Base-by-base conservation (phyloP, 176 grass and related monocot genomes). In the Alopecurus myosuroides region DNA sequence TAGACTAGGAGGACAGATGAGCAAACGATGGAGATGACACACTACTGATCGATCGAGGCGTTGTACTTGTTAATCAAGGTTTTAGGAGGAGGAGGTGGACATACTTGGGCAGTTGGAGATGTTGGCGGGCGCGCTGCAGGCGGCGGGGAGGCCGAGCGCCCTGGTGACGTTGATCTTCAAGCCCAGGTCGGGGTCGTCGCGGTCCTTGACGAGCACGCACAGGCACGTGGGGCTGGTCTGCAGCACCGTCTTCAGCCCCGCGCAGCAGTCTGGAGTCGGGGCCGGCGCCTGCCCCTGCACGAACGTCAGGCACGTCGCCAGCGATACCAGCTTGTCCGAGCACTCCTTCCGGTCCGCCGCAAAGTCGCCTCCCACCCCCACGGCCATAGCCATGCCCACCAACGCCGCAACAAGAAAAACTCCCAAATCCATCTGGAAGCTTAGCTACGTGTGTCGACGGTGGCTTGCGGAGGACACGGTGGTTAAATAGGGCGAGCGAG, bases 231-330 rank as follows among this genome's bases (percentile, higher is more conserved):
- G 88, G 87, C 80, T 93, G 7, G 34, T 64, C 48, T 78, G 70
- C 64, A 98, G 87, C 42, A 93, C 95, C 37, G 90, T 52, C 87
- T 88, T 88, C 1, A 98, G 93, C n/a, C 93, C 95, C 7, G 80
- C 22, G 77, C 95, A 98, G 89, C 95, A 99, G 79, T 94, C 93
- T 6, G 93, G 93, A 39, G 97, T 96, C 63, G 97, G 93, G 48
- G 82, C 76, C 74, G 31, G 52, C 0, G 87, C 80, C 46, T 37
- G 20, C 1, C 80, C 89, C 83, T 99, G 86, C 64, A 91, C 91
- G 86, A 91, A 99, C 3, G 86, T 35, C 26, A 99, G 86, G 83
- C 97, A 99, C 48, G 97, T 88, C 62, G 88, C 83, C 50, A 99
- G 85, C 1, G n/a, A 83, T 33, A 81, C 23, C 64, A 99, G 81